Evolutionary conservation across 164 flowering plant species (phyloP).

Genomic region (Liriodendron chinense): DNA sequence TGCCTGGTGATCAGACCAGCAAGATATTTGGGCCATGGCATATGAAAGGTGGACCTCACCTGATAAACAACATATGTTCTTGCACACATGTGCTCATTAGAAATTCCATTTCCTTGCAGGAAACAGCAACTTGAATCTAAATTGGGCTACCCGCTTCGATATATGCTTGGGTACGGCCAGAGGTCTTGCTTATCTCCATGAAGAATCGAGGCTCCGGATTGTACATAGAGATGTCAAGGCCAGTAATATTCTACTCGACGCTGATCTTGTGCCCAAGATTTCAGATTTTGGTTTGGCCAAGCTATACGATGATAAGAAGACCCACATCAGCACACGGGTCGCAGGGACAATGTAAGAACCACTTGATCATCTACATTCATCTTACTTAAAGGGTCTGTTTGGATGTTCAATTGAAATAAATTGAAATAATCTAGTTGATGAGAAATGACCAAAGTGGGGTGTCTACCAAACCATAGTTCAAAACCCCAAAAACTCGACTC

Average conservation of each 20-base stretch:
- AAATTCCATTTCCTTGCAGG: neutral
- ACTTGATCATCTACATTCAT: no score
- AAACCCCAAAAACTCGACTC: no score
- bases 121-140: neutral
- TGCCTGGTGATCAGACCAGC: neutral
- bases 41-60: neutral
- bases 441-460: no score
- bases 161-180: constrained; percentile 19
- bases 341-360: constrained; percentile 40
- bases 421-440: no score
- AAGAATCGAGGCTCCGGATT: constrained; percentile 13
- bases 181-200: constrained; percentile 20
- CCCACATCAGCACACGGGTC: constrained; percentile 42
- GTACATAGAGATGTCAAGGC: constrained; percentile 20
- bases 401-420: no score
- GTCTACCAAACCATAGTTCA: no score
- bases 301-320: constrained; percentile 34
- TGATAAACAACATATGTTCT: neutral
- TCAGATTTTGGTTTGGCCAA: constrained; percentile 48
- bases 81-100: neutral
- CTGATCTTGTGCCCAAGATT: constrained; percentile 33
- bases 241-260: constrained; percentile 19
- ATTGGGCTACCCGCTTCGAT: constrained; percentile 9
- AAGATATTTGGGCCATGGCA: neutral
- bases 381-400: no score